A percentile compares a stretch with the other conserved stretches of the same genome.
Conservation (phyloP, 768 basidiomycete genomes). For the Lactarius trivialis region DNA sequence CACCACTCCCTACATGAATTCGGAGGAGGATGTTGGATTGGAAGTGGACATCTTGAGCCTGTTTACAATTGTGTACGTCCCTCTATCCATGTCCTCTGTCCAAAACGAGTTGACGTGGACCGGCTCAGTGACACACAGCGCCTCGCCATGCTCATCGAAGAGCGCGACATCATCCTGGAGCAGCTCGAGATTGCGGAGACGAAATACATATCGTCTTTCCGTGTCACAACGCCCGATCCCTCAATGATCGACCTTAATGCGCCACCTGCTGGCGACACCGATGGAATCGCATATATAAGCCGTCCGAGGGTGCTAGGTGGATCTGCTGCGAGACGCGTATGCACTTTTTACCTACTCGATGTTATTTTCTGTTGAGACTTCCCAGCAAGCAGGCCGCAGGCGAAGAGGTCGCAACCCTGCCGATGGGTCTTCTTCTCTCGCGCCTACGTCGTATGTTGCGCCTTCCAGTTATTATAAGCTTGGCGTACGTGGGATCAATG, state of each 20-base stretch:
- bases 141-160: slow-evolving; percentile 62
- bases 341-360: background rate
- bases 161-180: slow-evolving; percentile 71
- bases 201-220: slow-evolving; percentile 70
- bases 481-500: slow-evolving; percentile 53
- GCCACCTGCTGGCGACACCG: slow-evolving; percentile 28
- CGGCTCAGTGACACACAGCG: slow-evolving; percentile 54
- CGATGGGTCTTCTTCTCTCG: slow-evolving; percentile 57
- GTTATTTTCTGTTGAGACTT: background rate
- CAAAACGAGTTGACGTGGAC: slow-evolving; percentile 9
- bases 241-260: slow-evolving; percentile 54
- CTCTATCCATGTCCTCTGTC: slow-evolving; percentile 1
- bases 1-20: slow-evolving; percentile 3
- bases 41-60: slow-evolving; percentile 67
- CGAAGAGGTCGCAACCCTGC: slow-evolving; percentile 54
- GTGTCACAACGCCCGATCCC: slow-evolving; percentile 65
- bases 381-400: slow-evolving; percentile 34
- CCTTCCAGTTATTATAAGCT: slow-evolving; percentile 78
- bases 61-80: slow-evolving; percentile 64
- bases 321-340: slow-evolving; percentile 24
- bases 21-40: slow-evolving; percentile 36
- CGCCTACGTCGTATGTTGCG: slow-evolving; percentile 72
- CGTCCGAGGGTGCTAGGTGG: slow-evolving; percentile 51
- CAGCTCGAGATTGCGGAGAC: slow-evolving; percentile 77
- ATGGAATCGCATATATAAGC: slow-evolving; percentile 55